These are phyloP conservation scores for Lepiota subincarnata DNA, from an alignment of 768 basidiomycete species.

Conservation along the genomic window DNA sequence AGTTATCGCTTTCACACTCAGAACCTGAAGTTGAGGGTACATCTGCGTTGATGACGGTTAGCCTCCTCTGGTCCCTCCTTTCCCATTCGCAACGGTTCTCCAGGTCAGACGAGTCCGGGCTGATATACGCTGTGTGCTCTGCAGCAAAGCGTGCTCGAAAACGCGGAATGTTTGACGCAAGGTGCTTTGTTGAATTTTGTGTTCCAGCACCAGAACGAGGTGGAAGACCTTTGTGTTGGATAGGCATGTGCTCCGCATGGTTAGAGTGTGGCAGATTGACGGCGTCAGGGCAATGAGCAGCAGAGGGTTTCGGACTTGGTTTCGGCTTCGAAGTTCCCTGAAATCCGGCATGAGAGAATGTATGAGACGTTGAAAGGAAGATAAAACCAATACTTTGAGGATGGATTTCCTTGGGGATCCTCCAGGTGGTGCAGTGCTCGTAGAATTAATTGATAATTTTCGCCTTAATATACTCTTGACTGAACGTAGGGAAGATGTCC, in stretches of 20 bases:
- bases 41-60: constrained; percentile 43
- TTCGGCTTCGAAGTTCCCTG: background rate
- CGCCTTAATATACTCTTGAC: constrained; percentile 14
- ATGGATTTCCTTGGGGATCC: background rate
- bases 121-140: constrained; percentile 18
- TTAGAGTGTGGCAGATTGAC: constrained; percentile 1
- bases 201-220: background rate
- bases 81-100: constrained; percentile 38
- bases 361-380: background rate
- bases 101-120: constrained; percentile 40
- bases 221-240: too few species aligned
- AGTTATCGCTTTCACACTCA: constrained; percentile 25
- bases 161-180: constrained; percentile 32
- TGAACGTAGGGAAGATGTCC: constrained; percentile 9
- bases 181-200: constrained; percentile 11
- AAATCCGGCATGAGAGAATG: background rate
- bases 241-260: background rate
- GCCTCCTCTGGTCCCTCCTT: constrained; percentile 32
- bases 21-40: constrained; percentile 38
- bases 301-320: background rate
- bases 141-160: constrained; percentile 22
- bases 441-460: background rate
- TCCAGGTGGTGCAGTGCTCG: background rate
- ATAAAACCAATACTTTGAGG: background rate
- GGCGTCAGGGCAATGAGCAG: background rate